These are phyloP conservation scores for Chlorella sorokiniana DNA, from an alignment of 139 green algal genomes.

Conservation along the genomic window DNA sequence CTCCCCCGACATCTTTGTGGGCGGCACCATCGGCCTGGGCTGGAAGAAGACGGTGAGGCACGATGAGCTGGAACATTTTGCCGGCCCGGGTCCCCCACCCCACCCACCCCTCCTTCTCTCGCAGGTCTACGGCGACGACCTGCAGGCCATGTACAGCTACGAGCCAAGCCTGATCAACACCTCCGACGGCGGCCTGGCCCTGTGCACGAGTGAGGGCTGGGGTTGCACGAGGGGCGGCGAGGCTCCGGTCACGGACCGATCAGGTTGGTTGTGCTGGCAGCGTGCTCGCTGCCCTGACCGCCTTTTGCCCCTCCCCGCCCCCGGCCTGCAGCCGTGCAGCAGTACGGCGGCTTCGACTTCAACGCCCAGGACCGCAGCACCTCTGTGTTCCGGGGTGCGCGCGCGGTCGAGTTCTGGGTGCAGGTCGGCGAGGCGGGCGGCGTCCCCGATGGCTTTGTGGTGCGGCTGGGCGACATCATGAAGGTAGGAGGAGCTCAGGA, in stretches of 20 bases:
- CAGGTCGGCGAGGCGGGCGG: not conserved
- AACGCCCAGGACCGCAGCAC: not conserved
- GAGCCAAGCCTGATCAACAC: not conserved
- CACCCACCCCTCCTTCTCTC: not conserved
- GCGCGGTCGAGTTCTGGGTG: slow-evolving; percentile 39
- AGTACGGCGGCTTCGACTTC: slow-evolving; percentile 44
- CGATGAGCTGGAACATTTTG: not conserved
- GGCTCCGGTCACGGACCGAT: not conserved
- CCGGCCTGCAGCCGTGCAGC: slow-evolving; percentile 6
- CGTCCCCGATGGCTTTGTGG: not conserved
- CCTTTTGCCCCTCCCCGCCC: too few relatives aligned
- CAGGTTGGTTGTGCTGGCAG: not conserved
- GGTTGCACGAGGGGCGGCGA: not conserved
- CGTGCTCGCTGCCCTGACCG: too few relatives aligned
- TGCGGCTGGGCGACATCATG: slow-evolving; percentile 18
- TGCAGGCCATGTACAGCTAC: slow-evolving; percentile 33
- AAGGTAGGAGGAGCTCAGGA: not conserved
- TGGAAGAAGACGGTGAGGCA: slow-evolving; percentile 38
- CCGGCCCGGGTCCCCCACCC: not conserved
- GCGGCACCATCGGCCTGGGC: slow-evolving; percentile 28
- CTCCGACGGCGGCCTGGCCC: slow-evolving; percentile 7
- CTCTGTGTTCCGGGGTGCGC: slow-evolving; percentile 9
- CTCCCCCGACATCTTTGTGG: slow-evolving; percentile 26
- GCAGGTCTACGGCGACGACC: slow-evolving; percentile 7
- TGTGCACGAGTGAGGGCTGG: slow-evolving; percentile 25